Conservation (phyloP, 202 grass and related monocot species). For the Setaria italica region DNA sequence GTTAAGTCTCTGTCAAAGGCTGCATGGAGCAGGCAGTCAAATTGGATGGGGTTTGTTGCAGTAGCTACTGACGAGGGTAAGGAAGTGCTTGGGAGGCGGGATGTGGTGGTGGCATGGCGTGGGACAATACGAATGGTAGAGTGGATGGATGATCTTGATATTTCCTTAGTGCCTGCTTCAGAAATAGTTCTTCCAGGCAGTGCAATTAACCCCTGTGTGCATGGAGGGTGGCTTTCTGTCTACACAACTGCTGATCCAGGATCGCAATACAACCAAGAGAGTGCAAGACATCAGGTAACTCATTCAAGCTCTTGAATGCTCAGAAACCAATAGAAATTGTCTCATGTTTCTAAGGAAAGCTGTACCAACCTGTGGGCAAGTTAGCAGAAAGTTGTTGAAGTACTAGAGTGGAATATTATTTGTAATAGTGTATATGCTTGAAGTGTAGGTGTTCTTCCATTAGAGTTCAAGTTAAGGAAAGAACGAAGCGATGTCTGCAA, state of each 20-base stretch:
- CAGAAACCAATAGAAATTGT: constrained; percentile 9
- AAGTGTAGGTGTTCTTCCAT: constrained; percentile 37
- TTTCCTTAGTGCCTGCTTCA: constrained; percentile 59
- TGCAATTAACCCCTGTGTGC: constrained; percentile 55
- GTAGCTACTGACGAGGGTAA: constrained; percentile 73
- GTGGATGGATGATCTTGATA: constrained; percentile 69
- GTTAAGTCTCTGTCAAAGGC: constrained; percentile 46
- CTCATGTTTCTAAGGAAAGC: constrained; percentile 24
- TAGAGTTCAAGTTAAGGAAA: constrained; percentile 39
- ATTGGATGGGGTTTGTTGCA: constrained; percentile 88
- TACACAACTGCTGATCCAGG: constrained; percentile 62
- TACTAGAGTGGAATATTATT: constrained; percentile 36
- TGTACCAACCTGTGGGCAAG: constrained; percentile 8
- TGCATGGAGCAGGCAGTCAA: constrained; percentile 72
- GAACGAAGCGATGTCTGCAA: not conserved
- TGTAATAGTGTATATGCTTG: constrained; percentile 33
- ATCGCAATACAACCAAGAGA: constrained; percentile 64
- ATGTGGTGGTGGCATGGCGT: constrained; percentile 84
- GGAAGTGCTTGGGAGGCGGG: constrained; percentile 62
- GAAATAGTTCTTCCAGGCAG: constrained; percentile 46
- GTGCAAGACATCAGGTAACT: constrained; percentile 72
- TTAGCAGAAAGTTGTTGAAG: constrained; percentile 9
- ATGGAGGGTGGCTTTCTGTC: constrained; percentile 79
- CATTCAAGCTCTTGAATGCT: constrained; percentile 36
- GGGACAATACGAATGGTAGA: constrained; percentile 68